These are phyloP conservation scores for Clathrus columnatus DNA, from an alignment of 768 basidiomycete genomes.

Conservation along the genomic window DNA sequence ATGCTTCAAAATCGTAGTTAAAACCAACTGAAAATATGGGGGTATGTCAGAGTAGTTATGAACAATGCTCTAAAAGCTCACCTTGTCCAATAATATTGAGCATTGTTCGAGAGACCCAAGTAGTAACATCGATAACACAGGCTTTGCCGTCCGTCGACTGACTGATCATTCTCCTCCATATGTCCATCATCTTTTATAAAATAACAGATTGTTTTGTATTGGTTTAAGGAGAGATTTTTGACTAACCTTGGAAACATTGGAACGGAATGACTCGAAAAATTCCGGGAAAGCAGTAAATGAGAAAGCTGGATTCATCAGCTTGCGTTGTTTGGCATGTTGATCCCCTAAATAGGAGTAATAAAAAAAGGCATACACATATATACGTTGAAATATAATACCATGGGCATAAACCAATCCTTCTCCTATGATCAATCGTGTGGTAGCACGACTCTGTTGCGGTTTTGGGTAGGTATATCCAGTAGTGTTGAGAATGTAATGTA, in stretches of 20 bases:
- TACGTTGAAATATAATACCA: background rate
- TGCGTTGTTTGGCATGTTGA: background rate
- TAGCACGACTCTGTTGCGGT: background rate
- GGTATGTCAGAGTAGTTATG: background rate
- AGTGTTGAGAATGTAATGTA: constrained; percentile 1
- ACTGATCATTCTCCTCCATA: background rate
- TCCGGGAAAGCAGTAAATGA: background rate
- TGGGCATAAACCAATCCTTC: background rate
- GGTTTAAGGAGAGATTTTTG: background rate
- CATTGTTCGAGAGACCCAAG: constrained; percentile 6
- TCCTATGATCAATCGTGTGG: background rate
- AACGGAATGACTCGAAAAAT: background rate
- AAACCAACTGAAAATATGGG: constrained; percentile 15
- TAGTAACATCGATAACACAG: background rate
- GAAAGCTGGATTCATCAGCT: background rate
- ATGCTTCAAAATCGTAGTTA: constrained; percentile 17
- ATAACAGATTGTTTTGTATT: background rate
- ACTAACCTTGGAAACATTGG: background rate
- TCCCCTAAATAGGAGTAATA: background rate
- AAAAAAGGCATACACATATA: background rate
- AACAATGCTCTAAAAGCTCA: background rate
- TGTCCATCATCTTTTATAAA: background rate
- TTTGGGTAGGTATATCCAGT: background rate
- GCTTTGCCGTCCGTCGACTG: background rate
- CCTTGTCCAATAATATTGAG: constrained; percentile 9